A percentile compares a stretch with the other conserved stretches of the same genome.
phyloP scores from a whole-genome alignment of 2,329 filamentous ascomycete genomes.

The Scedosporium aurantiacum region DNA sequence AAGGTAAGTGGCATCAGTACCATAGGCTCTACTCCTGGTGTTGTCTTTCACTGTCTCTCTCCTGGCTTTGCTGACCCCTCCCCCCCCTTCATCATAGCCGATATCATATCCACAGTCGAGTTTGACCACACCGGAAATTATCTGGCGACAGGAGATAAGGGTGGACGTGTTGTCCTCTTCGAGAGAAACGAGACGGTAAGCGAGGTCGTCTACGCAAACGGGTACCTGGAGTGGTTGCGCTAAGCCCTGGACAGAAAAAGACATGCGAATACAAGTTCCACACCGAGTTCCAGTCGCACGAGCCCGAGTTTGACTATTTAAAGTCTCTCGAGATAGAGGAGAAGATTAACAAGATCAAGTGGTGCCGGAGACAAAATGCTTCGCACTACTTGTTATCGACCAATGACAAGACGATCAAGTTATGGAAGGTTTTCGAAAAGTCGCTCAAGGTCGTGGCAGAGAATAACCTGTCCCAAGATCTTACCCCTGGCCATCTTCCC shows the following conservation, averaged over 20 bases:
- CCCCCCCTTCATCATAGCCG: constrained; percentile 45
- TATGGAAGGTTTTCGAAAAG: constrained; percentile 99
- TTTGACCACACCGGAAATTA: constrained; percentile 88
- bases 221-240: constrained; percentile 7
- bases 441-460: constrained; percentile 97
- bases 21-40: neutral
- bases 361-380: constrained; percentile 95
- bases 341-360: constrained; percentile 99
- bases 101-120: constrained; percentile 86
- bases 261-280: constrained; percentile 99
- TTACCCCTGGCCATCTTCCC: constrained; percentile 64
- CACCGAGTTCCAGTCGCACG: constrained; percentile 98
- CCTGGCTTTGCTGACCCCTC: neutral
- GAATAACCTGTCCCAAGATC: constrained; percentile 93
- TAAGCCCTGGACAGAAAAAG: constrained; percentile 66
- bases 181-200: constrained; percentile 88
- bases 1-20: constrained; percentile 49
- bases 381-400: constrained; percentile 97
- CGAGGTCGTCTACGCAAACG: neutral
- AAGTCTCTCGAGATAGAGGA: constrained; percentile 99
- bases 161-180: constrained; percentile 73
- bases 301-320: constrained; percentile 98
- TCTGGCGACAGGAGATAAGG: constrained; percentile 81
- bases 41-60: neutral
- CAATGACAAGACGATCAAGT: constrained; percentile 99